Conservation (phyloP, 179 eudicot genomes). For the Corrigiola litoralis region DNA sequence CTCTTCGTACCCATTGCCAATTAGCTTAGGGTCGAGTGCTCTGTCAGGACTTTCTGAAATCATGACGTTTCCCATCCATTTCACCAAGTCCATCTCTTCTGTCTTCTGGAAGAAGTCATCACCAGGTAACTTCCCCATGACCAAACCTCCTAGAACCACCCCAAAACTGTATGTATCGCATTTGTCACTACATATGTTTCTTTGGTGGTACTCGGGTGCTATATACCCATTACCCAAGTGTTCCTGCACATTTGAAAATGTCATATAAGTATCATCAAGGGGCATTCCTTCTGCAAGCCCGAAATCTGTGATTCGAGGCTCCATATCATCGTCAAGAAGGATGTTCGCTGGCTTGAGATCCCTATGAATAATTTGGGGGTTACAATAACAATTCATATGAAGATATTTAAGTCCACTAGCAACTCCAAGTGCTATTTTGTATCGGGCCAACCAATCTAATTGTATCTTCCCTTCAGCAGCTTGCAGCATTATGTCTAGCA, state of each 20-base stretch:
- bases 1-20: slow-evolving; percentile 67
- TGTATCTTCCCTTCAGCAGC: slow-evolving; percentile 38
- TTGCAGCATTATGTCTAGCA: slow-evolving; percentile 49
- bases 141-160: slow-evolving; percentile 61
- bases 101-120: slow-evolving; percentile 67
- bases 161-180: slow-evolving; percentile 88
- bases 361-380: slow-evolving; percentile 70
- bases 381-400: slow-evolving; percentile 53
- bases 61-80: slow-evolving; percentile 77
- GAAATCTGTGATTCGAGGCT: slow-evolving; percentile 78
- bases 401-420: slow-evolving; percentile 85
- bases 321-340: slow-evolving; percentile 83
- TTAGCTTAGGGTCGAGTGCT: slow-evolving; percentile 60
- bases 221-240: slow-evolving; percentile 89
- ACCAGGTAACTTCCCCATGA: slow-evolving; percentile 74
- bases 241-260: slow-evolving; percentile 76
- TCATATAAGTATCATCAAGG: slow-evolving; percentile 50
- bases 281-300: slow-evolving; percentile 89
- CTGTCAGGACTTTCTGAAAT: slow-evolving; percentile 53
- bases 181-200: slow-evolving; percentile 78
- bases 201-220: slow-evolving; percentile 85
- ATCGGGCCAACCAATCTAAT: slow-evolving; percentile 66
- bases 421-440: slow-evolving; percentile 59
- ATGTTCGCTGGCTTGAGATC: slow-evolving; percentile 89
- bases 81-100: slow-evolving; percentile 56